Evolutionary conservation across 768 basidiomycete genomes (phyloP), one percentile per base, ranked within the genome.

Genomic region (Inosperma sp.): DNA sequence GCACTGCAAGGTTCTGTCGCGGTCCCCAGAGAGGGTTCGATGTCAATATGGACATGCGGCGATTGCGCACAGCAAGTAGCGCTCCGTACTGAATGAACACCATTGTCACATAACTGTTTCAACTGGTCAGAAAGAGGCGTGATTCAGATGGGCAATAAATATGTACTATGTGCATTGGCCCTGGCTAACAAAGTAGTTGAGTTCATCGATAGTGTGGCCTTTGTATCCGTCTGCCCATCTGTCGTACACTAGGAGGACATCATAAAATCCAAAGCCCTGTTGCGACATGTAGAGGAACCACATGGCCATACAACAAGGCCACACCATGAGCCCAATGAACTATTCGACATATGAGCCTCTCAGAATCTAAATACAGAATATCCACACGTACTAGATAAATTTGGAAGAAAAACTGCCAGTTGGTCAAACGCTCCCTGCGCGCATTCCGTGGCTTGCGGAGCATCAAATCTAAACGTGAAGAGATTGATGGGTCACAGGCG

Each of bases 81-180:
- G 49, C 66, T 4, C 74, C 73, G 34, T 68, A 76, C 52, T 76
- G 74, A 14, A 76, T 59, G 51, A 76, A 68, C 34, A 78, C 77
- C 58, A 78, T 68, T 14, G 76, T 72, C 47, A 76, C 70, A 50
- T 76, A 76, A 55, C 74, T 76, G 23, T 26, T 7, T 7, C 5
- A 30, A 25, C 12, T 29, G n/a, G n/a, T n/a, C n/a, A n/a, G n/a
- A n/a, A n/a, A n/a, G n/a, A n/a, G n/a, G n/a, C n/a, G n/a, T 4
- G 14, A 3, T 51, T 1, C 6, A 16, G 26, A 17, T 9, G 7
- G 19, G 3, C 19, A 14, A n/a, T 13, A 23, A 13, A 21, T 8
- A 56, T 75, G 30, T 53, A 76, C 74, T 74, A 76, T 37, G 72
- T 66, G 53, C 77, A 74, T 52, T 78, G 73, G 16, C 76, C 76